These are phyloP conservation scores for Endocladia muricata DNA, from an alignment of 31 red algal genomes.

Conservation along the genomic window DNA sequence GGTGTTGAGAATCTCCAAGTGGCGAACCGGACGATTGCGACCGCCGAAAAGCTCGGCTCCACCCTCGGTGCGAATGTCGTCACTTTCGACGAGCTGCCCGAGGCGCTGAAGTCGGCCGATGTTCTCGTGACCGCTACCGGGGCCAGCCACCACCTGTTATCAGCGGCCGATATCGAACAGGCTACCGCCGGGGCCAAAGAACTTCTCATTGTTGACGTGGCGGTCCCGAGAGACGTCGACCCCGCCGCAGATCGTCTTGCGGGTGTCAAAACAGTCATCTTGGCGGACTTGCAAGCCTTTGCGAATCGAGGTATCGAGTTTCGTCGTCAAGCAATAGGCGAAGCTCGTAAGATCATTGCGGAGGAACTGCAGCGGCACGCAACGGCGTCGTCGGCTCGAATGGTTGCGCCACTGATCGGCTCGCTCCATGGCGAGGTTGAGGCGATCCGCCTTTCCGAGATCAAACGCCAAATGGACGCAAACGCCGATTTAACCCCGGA, in stretches of 20 bases:
- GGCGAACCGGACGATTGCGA: background rate
- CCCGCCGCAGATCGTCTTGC: background rate
- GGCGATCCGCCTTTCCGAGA: background rate
- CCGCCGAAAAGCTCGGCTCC: background rate
- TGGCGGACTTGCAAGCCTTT: background rate
- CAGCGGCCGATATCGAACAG: background rate
- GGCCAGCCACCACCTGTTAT: background rate
- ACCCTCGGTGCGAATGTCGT: background rate
- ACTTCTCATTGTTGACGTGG: background rate
- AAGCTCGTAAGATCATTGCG: background rate
- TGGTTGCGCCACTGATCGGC: background rate
- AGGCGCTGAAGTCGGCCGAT: background rate
- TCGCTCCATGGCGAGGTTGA: background rate
- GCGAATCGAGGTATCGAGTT: background rate
- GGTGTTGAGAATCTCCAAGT: background rate
- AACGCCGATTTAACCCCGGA: too few relatives aligned
- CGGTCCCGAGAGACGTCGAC: slow-evolving; percentile 12
- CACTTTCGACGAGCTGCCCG: background rate
- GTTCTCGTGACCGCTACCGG: slow-evolving; percentile 5
- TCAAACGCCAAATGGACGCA: too few relatives aligned
- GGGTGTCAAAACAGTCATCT: background rate
- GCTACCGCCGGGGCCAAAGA: background rate
- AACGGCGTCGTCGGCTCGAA: background rate
- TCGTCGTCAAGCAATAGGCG: background rate
- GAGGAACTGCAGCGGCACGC: background rate